These are phyloP conservation scores for Polytrichum commune DNA, from an alignment of 225 moss, liverwort and hornwort genomes.

Conservation along the genomic window DNA sequence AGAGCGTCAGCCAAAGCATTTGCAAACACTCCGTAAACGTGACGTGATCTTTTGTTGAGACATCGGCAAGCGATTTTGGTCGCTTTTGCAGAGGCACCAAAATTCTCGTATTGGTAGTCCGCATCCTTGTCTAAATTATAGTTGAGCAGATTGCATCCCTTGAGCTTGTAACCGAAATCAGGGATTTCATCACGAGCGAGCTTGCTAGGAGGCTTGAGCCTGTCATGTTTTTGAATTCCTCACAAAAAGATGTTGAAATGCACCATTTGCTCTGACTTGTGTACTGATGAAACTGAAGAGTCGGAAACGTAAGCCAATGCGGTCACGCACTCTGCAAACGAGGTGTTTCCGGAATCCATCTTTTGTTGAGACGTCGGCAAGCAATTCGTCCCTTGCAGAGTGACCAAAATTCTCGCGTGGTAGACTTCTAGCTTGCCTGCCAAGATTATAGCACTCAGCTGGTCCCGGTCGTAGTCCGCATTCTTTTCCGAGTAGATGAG, in stretches of 20 bases:
- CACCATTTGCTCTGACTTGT: slow-evolving; percentile 9
- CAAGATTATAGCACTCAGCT: slow-evolving; percentile 37
- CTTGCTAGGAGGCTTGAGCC: slow-evolving; percentile 41
- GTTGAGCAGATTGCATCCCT: slow-evolving; percentile 62
- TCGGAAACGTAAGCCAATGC: slow-evolving; percentile 60
- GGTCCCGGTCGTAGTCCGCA: slow-evolving; percentile 35
- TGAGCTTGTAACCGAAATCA: slow-evolving; percentile 52
- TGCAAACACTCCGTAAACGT: slow-evolving; percentile 59
- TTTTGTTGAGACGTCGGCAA: slow-evolving; percentile 46
- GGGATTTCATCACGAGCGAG: slow-evolving; percentile 40
- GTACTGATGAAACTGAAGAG: slow-evolving; percentile 78
- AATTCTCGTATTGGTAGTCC: slow-evolving; percentile 53
- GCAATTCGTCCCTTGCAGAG: slow-evolving; percentile 42
- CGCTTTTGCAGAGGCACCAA: slow-evolving; percentile 44
- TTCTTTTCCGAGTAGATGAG: slow-evolving; percentile 57
- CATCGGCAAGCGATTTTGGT: slow-evolving; percentile 25
- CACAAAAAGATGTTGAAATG: no score
- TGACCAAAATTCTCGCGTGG: slow-evolving; percentile 55
- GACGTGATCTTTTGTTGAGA: slow-evolving; percentile 58
- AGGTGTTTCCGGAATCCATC: slow-evolving; percentile 61
- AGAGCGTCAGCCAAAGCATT: slow-evolving; percentile 69
- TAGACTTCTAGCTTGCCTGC: slow-evolving; percentile 27
- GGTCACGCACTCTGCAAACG: slow-evolving; percentile 66
- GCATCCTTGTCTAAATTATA: slow-evolving; percentile 50
- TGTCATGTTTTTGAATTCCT: no score